Base-by-base conservation (phyloP, 2,329 filamentous ascomycete species). In the Paecilomyces sp. region DNA sequence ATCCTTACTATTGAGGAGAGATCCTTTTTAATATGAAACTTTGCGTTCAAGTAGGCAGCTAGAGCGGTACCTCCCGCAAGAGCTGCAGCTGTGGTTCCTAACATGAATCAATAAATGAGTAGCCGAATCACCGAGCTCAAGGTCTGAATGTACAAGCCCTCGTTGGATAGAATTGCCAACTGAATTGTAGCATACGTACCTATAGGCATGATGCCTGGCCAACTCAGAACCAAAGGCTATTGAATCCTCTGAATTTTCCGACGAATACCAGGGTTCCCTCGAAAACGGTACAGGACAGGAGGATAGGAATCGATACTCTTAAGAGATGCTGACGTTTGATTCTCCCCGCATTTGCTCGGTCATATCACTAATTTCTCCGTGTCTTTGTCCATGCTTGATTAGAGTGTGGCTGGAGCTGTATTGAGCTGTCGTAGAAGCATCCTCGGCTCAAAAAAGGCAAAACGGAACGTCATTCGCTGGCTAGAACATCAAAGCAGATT, bases 21-120 rank as follows among this genome's bases (percentile, higher is more conserved):
- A 70, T 92, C 89, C 67, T 88, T 84, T 51, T 74, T 71, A 56
- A 92, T 69, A 69, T 89, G 84, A 66, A 83, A 86, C 75, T 88
- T 90, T 58, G 85, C 89, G 67, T 92, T 84, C 9, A 74, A 62
- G 57, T 75, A 75, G 22, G 69, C 67, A 31, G 70, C 68, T 24
- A 69, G 61, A 8, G 72, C 71, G 7, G 65, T 58, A 9, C 65
- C 67, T 33, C 68, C 67, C 1, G 70, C 65, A 6, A 69, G 62
- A 13, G 67, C 66, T 56, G 68, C 67, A 54, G 68, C 66, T 13
- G 66, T 66, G 28, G 68, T 66, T 22, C 61, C 67, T 70, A 31
- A 18, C 3, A 4, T 55, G 30, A 33, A 34, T 59, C n/a, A 47
- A 47, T 3, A 22, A 9, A 9, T 47, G 5, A 47, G n/a, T 15